Evolutionary conservation across 1,284 basidiomycete genomes (phyloP), one percentile per base, ranked within the genome.

Genomic region (Inonotus obliquus): DNA sequence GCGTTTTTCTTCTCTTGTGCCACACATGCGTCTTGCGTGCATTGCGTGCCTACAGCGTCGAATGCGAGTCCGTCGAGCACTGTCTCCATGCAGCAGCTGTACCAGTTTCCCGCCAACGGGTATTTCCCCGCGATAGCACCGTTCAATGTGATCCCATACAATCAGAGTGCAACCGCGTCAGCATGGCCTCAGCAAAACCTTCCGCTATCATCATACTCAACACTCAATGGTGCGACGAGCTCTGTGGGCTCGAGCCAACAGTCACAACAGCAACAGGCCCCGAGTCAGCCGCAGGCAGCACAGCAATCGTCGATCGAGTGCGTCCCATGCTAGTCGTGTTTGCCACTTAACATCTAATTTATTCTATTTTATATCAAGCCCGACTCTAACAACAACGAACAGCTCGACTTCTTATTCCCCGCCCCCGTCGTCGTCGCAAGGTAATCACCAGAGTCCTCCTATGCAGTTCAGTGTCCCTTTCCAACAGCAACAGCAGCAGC

Each of bases 161-260:
- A 78, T 38, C 65, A 65, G 39, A 65, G 73, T 0, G 38, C 51
- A 19, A 14, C 59, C 10, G n/a, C 59, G n/a, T 70, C 81, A 41
- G 67, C 76, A 23, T 86, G 83, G 81, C 66, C 77, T 38, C 69
- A 76, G 13, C 68, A 76, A 6, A 76, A 79, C 48, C 72, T 90
- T 5, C 88, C 89, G 0, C 71, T 91, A 35, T 91, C 88, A 7
- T 84, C 75, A 62, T 91, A 90, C 66, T 91, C 88, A 13, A 84
- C 84, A 32, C 72, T 91, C 58, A 89, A 90, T 72, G 88, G 88
- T 19, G 88, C 88, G 29, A 91, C 75, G 2, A 72, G 83, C 4
- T 69, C 75, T 2, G 68, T 72, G 2, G 66, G 47, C 60, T 68
- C 61, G 69, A 66, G 35, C 27, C 65, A 60, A 17, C 66, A 63